Evolutionary conservation across 495 filamentous ascomycete genomes (phyloP).

Genomic region (Xylaria nigripes): DNA sequence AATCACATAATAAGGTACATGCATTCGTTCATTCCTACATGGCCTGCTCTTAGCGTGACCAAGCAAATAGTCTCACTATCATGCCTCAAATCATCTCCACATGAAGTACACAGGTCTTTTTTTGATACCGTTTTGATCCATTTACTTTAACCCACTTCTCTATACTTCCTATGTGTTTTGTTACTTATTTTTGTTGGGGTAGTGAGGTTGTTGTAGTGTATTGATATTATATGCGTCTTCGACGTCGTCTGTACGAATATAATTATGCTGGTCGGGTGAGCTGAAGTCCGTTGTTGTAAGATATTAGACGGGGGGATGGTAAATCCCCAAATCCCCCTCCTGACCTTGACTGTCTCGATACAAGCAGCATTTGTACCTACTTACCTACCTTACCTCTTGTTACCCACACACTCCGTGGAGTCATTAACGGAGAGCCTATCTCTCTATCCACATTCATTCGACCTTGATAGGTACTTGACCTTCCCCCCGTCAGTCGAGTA

Average conservation of each 20-base stretch:
- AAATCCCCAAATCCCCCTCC: background rate
- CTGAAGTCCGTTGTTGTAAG: no score
- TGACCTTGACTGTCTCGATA: background rate
- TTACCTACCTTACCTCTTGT: slow-evolving; percentile 3
- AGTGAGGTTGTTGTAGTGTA: no score
- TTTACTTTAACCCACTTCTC: background rate
- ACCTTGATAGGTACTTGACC: background rate
- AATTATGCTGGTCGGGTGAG: no score
- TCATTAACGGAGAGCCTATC: slow-evolving; percentile 3
- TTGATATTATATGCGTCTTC: no score
- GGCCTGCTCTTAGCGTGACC: background rate
- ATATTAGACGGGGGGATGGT: no score
- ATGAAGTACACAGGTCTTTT: background rate
- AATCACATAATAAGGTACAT: background rate
- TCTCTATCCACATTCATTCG: slow-evolving; percentile 9
- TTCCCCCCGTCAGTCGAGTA: slow-evolving; percentile 1
- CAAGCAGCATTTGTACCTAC: background rate
- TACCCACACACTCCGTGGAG: slow-evolving; percentile 12
- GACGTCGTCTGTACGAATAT: no score
- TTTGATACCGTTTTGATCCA: background rate
- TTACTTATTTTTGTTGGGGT: no score
- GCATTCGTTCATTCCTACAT: background rate
- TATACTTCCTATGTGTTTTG: background rate
- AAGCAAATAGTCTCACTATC: background rate
- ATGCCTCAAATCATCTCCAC: background rate